phyloP scores from a whole-genome alignment of 208 protist genomes.

The Balamuthia mandrillaris region DNA sequence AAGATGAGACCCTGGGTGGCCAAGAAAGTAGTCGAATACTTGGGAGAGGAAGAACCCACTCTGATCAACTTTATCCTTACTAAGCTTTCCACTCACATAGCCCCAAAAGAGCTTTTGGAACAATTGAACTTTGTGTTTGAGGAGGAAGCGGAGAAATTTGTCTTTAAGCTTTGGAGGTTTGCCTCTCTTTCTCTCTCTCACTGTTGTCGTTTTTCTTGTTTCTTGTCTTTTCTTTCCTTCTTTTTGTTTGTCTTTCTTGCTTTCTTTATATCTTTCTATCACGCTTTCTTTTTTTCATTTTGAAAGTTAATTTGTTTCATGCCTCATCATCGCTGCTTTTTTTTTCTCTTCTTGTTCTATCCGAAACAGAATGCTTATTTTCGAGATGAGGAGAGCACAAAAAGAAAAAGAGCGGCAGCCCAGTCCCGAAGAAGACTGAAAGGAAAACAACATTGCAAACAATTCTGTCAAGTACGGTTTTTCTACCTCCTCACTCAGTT shows the following conservation, averaged over 20 bases:
- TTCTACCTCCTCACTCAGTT: neutral
- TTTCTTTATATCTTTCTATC: neutral
- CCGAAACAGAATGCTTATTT: constrained; percentile 19
- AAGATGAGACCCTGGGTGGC: constrained; percentile 53
- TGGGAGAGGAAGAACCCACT: constrained; percentile 47
- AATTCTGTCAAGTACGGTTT: neutral
- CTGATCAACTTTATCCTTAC: constrained; percentile 50
- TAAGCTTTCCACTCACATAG: constrained; percentile 25
- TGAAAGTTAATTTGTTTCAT: neutral
- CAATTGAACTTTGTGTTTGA: constrained; percentile 57
- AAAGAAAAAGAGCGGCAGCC: neutral
- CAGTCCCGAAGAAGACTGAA: neutral
- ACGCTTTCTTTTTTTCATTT: neutral
- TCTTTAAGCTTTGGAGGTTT: constrained; percentile 57
- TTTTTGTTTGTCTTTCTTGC: neutral
- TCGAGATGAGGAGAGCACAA: constrained; percentile 23
- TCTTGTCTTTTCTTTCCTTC: neutral
- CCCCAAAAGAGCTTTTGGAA: constrained; percentile 36
- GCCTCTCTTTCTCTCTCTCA: neutral
- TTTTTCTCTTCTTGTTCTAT: neutral
- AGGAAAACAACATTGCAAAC: neutral
- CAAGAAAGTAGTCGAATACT: constrained; percentile 52
- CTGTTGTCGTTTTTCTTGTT: neutral
- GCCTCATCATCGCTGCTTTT: neutral
- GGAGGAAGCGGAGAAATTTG: constrained; percentile 59